A percentile compares a stretch with the other conserved stretches of the same genome.
Conservation (phyloP, 305 asterid species). For the Fraxinus platypoda region DNA sequence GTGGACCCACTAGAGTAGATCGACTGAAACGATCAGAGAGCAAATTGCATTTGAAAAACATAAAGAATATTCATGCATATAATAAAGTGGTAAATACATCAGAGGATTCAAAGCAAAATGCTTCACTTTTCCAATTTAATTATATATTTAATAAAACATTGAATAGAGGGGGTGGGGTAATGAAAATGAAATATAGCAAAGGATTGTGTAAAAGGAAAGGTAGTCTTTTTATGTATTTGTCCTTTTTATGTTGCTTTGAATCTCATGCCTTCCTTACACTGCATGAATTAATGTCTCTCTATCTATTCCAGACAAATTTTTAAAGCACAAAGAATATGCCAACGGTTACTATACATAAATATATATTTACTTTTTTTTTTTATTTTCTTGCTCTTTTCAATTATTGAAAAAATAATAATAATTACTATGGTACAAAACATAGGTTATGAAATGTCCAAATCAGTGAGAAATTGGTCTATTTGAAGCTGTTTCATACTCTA, state of each 20-base stretch:
- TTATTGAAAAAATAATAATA: not conserved
- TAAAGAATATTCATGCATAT: constrained; percentile 1
- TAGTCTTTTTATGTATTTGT: constrained; percentile 33
- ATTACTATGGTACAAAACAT: constrained; percentile 3
- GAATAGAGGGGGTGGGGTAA: constrained; percentile 25
- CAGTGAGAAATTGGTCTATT: constrained; percentile 19
- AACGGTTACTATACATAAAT: constrained; percentile 18
- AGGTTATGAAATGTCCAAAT: constrained; percentile 27
- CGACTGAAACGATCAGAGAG: not conserved
- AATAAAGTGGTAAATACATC: constrained; percentile 8
- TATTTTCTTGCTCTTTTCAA: not conserved
- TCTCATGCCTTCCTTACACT: constrained; percentile 45
- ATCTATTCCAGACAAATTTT: constrained; percentile 26
- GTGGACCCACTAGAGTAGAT: not conserved
- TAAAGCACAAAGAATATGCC: constrained; percentile 46
- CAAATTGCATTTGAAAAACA: constrained; percentile 8
- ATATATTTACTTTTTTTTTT: constrained; percentile 16
- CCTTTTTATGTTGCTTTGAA: constrained; percentile 41
- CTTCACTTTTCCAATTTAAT: not conserved
- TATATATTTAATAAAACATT: not conserved
- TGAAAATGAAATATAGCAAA: constrained; percentile 25
- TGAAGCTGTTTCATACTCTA: constrained; percentile 5
- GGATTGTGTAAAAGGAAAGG: constrained; percentile 49
- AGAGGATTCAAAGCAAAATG: constrained; percentile 22
- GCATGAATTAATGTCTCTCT: constrained; percentile 22